Evolutionary conservation across 371 early-diverging fungal species (phyloP).

Genomic region (Phascolomyces articulosus): DNA sequence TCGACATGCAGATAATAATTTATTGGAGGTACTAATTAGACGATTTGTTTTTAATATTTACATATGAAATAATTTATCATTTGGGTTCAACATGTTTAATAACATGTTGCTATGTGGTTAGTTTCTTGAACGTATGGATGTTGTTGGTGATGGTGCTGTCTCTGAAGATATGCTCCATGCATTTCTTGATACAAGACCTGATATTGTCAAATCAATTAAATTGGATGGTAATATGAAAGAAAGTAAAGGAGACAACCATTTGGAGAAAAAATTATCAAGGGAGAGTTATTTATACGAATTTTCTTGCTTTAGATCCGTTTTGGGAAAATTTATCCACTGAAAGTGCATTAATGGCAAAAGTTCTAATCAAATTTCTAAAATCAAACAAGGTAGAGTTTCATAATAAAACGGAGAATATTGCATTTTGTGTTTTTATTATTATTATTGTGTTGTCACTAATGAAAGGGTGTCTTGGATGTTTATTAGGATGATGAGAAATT

Average conservation of each 20-base stretch:
- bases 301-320: conserved; percentile 52
- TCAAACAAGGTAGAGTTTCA: conserved; percentile 43
- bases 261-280: too few species aligned
- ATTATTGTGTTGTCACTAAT: neutral
- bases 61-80: too few species aligned
- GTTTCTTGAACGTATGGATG: conserved; percentile 84
- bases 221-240: conserved; percentile 56
- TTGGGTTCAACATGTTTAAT: too few species aligned
- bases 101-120: too few species aligned
- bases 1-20: conserved; percentile 69
- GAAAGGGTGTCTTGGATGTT: neutral
- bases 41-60: too few species aligned
- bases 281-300: neutral
- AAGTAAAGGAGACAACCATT: neutral
- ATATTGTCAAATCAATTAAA: conserved; percentile 61
- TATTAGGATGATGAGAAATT: conserved; percentile 57
- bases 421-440: neutral
- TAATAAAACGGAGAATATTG: neutral
- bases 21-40: conserved; percentile 71
- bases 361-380: conserved; percentile 57
- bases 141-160: conserved; percentile 63
- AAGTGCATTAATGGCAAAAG: conserved; percentile 75
- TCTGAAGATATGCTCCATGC: conserved; percentile 72
- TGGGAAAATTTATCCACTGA: conserved; percentile 83
- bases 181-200: conserved; percentile 67